Percentiles rank a stretch among this genome's conserved stretches.
These are phyloP conservation scores for Coemansia sp. DNA, from an alignment of 192 early-diverging fungal genomes.

Conservation along the genomic window DNA sequence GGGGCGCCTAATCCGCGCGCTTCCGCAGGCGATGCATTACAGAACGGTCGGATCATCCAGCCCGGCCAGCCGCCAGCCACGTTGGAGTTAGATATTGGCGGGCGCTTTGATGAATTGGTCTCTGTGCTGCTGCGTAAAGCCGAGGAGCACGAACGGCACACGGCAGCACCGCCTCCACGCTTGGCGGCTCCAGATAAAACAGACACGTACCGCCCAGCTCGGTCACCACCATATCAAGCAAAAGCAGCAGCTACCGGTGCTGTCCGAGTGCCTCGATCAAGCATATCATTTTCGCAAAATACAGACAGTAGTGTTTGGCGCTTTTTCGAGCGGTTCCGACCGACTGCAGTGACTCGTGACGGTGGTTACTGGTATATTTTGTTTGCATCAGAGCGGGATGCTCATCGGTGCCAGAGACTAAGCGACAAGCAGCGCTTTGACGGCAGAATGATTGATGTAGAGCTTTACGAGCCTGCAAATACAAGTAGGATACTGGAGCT, in stretches of 20 bases:
- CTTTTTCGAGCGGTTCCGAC: constrained; percentile 44
- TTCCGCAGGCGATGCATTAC: constrained; percentile 38
- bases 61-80: constrained; percentile 29
- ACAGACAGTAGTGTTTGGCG: constrained; percentile 26
- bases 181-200: not conserved
- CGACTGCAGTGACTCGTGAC: constrained; percentile 26
- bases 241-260: constrained; percentile 7
- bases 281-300: constrained; percentile 46
- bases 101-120: constrained; percentile 24
- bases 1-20: constrained; percentile 38
- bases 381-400: constrained; percentile 45
- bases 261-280: constrained; percentile 41
- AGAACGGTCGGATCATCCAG: constrained; percentile 17
- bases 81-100: constrained; percentile 24
- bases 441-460: constrained; percentile 43
- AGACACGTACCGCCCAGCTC: not conserved
- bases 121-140: not conserved
- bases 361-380: constrained; percentile 49
- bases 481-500: constrained; percentile 16
- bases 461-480: constrained; percentile 35
- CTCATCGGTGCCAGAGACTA: constrained; percentile 46
- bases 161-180: not conserved
- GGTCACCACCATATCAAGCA: not conserved
- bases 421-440: constrained; percentile 41
- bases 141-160: constrained; percentile 2